Evolutionary conservation across 2,329 filamentous ascomycete species (phyloP), one percentile per base, ranked within the genome.

Genomic region (Lachnellula hyalina): DNA sequence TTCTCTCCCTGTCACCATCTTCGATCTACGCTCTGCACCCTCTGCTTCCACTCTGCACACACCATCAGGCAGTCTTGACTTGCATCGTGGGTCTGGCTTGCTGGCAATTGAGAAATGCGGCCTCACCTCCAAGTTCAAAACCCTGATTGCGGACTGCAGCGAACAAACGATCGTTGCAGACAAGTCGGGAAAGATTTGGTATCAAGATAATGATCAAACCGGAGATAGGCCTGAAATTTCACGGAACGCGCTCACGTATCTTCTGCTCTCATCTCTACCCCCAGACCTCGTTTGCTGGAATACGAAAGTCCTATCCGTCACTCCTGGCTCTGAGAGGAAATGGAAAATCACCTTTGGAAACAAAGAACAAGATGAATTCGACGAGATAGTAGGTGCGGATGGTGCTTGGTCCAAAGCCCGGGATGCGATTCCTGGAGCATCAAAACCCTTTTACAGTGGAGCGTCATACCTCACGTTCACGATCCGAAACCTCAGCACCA

Each of bases 51-150:
- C 45, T 8, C 47, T 47, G 6, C 15, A 45, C 6, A 19, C 32
- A 3, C 54, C 57, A 17, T 54, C 70, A 12, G 77, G 79, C 5
- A 75, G 67, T 54, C 73, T 83, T 2, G 79, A 82, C 59, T 68
- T 83, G 0, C 78, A 82, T 12, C 66, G 70, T 0, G 63, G 70
- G 8, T 71, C 73, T 1, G 79, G 78, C 0, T 72, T 77, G 8
- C 64, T 69, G 3, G 78, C 77, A 0, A 63, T 82, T 8, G 67
- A 67, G 9, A 72, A 73, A 46, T 74, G 72, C 15, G 76, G 74
- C 0, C 66, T 82, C 12, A 74, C 65, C 52, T 71, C 74, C 0
- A 63, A 71, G 23, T 81, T 81, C 61, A 49, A 45, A 2, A 17
- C 67, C 1, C 63, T 71, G 38, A 63, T 73, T 17, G 71, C 48